These are phyloP conservation scores for Cornus controversa DNA, from an alignment of 148 eudicot genomes.

Conservation along the genomic window DNA sequence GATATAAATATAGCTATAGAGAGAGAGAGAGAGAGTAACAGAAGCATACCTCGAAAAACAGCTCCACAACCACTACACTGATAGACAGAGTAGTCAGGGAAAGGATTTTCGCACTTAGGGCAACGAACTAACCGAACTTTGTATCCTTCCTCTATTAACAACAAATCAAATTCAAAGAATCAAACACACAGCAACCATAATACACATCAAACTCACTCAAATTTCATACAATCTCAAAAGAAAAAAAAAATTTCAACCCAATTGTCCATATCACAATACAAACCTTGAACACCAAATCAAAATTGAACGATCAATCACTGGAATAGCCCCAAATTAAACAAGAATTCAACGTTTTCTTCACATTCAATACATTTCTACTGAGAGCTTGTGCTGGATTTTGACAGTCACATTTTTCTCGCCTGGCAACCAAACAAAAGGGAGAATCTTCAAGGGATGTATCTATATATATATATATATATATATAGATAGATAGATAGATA, in stretches of 20 bases:
- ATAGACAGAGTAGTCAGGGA: constrained; percentile 70
- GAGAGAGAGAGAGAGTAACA: not conserved
- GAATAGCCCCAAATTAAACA: constrained; percentile 2
- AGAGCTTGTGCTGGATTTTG: not conserved
- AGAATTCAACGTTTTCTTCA: not conserved
- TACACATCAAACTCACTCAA: not conserved
- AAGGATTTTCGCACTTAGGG: constrained; percentile 61
- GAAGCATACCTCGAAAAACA: constrained; percentile 65
- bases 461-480: too few relatives aligned
- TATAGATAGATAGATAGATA: not conserved
- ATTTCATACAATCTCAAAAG: not conserved
- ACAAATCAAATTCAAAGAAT: not conserved
- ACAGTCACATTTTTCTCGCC: not conserved
- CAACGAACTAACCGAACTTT: constrained; percentile 70
- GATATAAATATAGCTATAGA: not conserved
- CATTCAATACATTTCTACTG: not conserved
- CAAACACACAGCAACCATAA: not conserved
- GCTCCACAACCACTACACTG: constrained; percentile 91
- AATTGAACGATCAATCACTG: constrained; percentile 8
- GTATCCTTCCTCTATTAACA: constrained; percentile 55
- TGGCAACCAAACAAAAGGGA: constrained; percentile 5
- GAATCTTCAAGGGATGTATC: too few relatives aligned
- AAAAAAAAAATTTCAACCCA: not conserved
- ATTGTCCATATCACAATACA: not conserved
- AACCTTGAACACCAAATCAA: constrained; percentile 11